Conservation (phyloP, 192 early-diverging fungal species). For the Fimicolochytrium jonesii region DNA sequence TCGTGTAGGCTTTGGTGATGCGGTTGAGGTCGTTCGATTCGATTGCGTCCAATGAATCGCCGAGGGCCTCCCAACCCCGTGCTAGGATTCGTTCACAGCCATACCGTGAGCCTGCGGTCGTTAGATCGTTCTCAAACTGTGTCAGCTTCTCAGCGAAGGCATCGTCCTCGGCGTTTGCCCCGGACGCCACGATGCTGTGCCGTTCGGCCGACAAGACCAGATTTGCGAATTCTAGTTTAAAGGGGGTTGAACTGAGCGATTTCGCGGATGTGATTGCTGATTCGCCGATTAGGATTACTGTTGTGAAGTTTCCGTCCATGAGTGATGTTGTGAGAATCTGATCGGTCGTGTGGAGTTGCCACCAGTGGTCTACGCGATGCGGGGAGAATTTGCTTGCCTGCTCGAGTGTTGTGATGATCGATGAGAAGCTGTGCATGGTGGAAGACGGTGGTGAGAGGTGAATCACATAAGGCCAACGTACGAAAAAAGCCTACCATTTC, state of each 20-base stretch:
- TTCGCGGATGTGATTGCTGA: too few relatives aligned
- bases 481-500: too few relatives aligned
- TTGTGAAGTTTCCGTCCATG: too few relatives aligned
- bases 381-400: too few relatives aligned
- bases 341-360: too few relatives aligned
- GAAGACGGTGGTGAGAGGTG: too few relatives aligned
- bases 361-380: too few relatives aligned
- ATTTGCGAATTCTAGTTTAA: background rate
- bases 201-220: background rate
- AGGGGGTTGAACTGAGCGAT: background rate
- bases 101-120: background rate
- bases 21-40: background rate
- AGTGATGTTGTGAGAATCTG: too few relatives aligned
- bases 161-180: background rate
- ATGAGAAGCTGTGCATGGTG: too few relatives aligned
- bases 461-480: too few relatives aligned
- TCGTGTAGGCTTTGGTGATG: background rate
- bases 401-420: too few relatives aligned
- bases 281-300: too few relatives aligned
- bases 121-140: background rate
- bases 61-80: constrained; percentile 13
- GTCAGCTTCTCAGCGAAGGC: background rate
- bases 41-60: constrained; percentile 9
- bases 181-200: background rate
- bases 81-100: background rate